Conservation (phyloP, 805 yeast species). For the Candida lessepsii region DNA sequence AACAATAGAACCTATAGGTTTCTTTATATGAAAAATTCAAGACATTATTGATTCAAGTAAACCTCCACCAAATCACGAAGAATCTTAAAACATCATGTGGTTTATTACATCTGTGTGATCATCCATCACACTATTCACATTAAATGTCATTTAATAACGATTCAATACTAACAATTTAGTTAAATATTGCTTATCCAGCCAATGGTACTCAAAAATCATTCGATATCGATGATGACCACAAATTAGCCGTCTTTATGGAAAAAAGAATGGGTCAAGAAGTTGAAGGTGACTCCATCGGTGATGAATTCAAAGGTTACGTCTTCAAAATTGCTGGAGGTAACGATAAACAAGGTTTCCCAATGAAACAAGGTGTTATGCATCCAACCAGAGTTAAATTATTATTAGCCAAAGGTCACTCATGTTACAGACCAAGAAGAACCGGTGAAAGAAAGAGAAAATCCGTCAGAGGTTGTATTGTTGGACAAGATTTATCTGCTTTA, state of each 20-base stretch:
- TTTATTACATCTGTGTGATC: no score
- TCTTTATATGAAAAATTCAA: no score
- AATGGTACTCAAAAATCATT: conserved; percentile 99
- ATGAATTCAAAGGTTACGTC: conserved; percentile 98
- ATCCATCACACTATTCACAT: no score
- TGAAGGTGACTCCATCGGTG: conserved; percentile 97
- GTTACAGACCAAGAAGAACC: conserved; percentile 99
- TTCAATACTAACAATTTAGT: conserved; percentile 46
- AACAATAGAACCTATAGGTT: no score
- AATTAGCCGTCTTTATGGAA: conserved; percentile 96
- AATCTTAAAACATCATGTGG: no score
- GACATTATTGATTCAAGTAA: no score
- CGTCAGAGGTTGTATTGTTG: conserved; percentile 99
- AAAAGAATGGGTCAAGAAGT: conserved; percentile 99
- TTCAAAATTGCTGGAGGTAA: conserved; percentile 99
- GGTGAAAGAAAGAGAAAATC: conserved; percentile 99
- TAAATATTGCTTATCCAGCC: conserved; percentile 99
- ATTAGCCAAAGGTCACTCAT: conserved; percentile 90
- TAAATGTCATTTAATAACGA: no score
- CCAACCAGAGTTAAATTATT: conserved; percentile 99
- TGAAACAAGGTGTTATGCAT: conserved; percentile 99
- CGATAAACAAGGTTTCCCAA: conserved; percentile 99
- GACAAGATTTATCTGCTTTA: conserved; percentile 93
- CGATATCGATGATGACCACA: conserved; percentile 99
- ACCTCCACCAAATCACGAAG: no score